A percentile compares a stretch with the other conserved stretches of the same genome.
These are phyloP conservation scores for Letharia columbiana DNA, from an alignment of 495 filamentous ascomycete species.

Conservation along the genomic window DNA sequence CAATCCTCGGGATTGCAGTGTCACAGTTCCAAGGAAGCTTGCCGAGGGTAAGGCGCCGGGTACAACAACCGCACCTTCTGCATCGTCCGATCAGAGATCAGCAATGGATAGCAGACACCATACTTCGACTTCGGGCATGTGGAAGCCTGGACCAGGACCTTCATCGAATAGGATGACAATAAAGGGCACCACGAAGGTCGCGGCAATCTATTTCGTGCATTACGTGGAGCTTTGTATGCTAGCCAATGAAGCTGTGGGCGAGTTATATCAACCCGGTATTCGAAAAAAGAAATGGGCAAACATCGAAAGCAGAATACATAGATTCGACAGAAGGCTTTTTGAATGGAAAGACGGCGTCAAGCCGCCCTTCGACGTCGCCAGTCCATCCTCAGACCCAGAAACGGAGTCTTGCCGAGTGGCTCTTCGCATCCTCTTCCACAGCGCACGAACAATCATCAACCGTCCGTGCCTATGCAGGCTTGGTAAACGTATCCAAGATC, in stretches of 20 bases:
- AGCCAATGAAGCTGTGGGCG: slow-evolving; percentile 44
- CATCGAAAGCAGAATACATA: slow-evolving; percentile 49
- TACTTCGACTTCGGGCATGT: slow-evolving; percentile 1
- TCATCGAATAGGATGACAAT: slow-evolving; percentile 17
- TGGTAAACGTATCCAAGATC: slow-evolving; percentile 36
- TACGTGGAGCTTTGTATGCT: slow-evolving; percentile 45
- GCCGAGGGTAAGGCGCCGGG: slow-evolving; percentile 22
- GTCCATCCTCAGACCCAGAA: slow-evolving; percentile 32
- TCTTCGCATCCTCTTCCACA: slow-evolving; percentile 46
- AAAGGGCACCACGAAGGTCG: slow-evolving; percentile 22
- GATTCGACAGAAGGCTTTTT: slow-evolving; percentile 43
- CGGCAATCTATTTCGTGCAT: slow-evolving; percentile 42
- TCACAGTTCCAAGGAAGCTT: slow-evolving; percentile 39
- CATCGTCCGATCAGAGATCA: background rate
- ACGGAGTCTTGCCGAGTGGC: slow-evolving; percentile 37
- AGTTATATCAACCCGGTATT: slow-evolving; percentile 50
- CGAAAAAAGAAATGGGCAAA: slow-evolving; percentile 47
- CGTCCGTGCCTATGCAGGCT: slow-evolving; percentile 52
- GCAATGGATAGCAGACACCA: background rate
- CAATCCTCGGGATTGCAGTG: slow-evolving; percentile 44
- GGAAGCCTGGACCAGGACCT: background rate
- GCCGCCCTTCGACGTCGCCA: slow-evolving; percentile 35
- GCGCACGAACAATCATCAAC: slow-evolving; percentile 51
- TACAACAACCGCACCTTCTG: slow-evolving; percentile 4
- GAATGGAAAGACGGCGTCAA: slow-evolving; percentile 42